Evolutionary conservation across 1,284 basidiomycete species (phyloP).

Genomic region (Porodaedalea pini): DNA sequence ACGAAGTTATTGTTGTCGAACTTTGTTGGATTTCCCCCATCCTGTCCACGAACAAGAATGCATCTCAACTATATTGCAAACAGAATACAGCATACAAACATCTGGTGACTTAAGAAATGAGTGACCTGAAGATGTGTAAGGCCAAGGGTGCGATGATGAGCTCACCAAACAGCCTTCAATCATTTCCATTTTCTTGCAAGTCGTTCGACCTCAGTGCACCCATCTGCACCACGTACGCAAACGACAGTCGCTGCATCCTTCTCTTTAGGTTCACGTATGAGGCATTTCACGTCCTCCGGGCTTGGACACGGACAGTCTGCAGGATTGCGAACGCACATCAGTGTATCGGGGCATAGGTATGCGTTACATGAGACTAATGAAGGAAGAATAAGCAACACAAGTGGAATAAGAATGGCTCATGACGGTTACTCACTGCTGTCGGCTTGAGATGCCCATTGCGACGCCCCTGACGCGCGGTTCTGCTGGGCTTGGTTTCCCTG

Average conservation of each 20-base stretch:
- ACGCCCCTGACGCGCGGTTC: slow-evolving; percentile 41
- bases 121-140: neutral
- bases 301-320: slow-evolving; percentile 59
- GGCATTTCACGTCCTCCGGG: slow-evolving; percentile 56
- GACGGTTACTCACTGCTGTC: slow-evolving; percentile 35
- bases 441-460: slow-evolving; percentile 60
- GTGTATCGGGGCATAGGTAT: slow-evolving; percentile 60
- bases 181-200: slow-evolving; percentile 36
- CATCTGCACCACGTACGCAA: slow-evolving; percentile 53
- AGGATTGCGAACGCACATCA: slow-evolving; percentile 53
- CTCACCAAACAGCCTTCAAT: slow-evolving; percentile 9
- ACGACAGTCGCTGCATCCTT: slow-evolving; percentile 47
- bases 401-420: neutral
- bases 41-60: too few relatives aligned
- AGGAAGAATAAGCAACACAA: slow-evolving; percentile 3
- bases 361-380: slow-evolving; percentile 50
- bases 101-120: too few relatives aligned
- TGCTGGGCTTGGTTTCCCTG: slow-evolving; percentile 44
- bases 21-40: too few relatives aligned
- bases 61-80: too few relatives aligned
- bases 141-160: neutral
- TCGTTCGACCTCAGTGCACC: slow-evolving; percentile 48
- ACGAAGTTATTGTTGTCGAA: too few relatives aligned
- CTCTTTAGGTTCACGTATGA: slow-evolving; percentile 46
- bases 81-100: too few relatives aligned